Conservation (phyloP, 2,329 filamentous ascomycete genomes). For the Atkinsonella hypoxylon region DNA sequence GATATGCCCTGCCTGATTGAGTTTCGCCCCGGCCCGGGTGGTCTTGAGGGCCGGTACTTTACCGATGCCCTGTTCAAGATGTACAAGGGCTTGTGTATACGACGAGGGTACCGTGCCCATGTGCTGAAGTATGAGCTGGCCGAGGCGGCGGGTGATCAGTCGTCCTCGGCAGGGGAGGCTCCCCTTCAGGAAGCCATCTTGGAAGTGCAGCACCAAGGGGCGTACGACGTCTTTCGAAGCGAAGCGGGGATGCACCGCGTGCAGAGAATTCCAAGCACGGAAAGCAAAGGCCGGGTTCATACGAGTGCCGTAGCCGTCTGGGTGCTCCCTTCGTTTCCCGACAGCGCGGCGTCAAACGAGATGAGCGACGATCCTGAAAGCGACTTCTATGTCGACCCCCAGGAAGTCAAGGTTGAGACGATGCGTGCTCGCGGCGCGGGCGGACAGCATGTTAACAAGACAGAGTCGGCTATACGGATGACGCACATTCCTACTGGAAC, state of each 20-base stretch:
- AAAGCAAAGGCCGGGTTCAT: constrained; percentile 82
- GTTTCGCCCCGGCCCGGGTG: constrained; percentile 83
- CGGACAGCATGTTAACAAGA: constrained; percentile 97
- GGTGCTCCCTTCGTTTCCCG: constrained; percentile 75
- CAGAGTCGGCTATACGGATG: constrained; percentile 85
- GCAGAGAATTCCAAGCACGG: constrained; percentile 83
- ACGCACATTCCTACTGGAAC: constrained; percentile 83
- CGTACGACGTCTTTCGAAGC: constrained; percentile 70
- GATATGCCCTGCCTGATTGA: constrained; percentile 84
- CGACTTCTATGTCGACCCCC: constrained; percentile 79
- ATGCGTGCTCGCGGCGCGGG: constrained; percentile 89
- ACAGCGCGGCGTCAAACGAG: constrained; percentile 37
- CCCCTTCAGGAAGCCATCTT: constrained; percentile 80
- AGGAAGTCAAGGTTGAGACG: constrained; percentile 73
- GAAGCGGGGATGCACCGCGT: constrained; percentile 94
- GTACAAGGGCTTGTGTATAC: constrained; percentile 71
- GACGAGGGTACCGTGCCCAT: constrained; percentile 51
- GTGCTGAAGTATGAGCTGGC: constrained; percentile 71
- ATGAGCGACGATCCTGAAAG: constrained; percentile 71
- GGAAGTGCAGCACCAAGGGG: constrained; percentile 63
- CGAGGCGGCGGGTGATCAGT: constrained; percentile 47
- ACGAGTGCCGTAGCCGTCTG: constrained; percentile 88
- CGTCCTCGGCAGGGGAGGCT: constrained; percentile 45
- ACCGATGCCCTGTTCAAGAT: constrained; percentile 78
- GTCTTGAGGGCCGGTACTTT: constrained; percentile 83